These are phyloP conservation scores for Chlorella ohadii DNA, from an alignment of 139 green algal genomes.

Conservation along the genomic window DNA sequence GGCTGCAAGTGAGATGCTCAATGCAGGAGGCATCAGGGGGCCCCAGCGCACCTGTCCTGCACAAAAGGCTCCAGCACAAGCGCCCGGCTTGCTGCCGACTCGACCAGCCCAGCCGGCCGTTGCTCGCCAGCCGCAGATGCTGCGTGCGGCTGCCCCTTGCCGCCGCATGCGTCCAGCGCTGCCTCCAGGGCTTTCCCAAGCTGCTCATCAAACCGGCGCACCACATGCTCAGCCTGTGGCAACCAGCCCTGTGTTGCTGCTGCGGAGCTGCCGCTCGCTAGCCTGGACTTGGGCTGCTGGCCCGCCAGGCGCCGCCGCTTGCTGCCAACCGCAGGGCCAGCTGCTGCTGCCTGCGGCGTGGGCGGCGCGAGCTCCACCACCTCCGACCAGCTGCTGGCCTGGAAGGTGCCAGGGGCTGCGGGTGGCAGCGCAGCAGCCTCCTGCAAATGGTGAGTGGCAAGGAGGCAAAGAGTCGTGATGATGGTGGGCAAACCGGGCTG, in stretches of 20 bases:
- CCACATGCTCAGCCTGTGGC: slow-evolving; percentile 48
- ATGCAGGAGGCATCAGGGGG: too few relatives aligned
- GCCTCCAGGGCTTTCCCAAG: slow-evolving; percentile 53
- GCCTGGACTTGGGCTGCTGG: not conserved
- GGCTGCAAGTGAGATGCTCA: not conserved
- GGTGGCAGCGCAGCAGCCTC: slow-evolving; percentile 5
- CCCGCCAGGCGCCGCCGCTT: slow-evolving; percentile 6
- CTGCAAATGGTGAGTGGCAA: not conserved
- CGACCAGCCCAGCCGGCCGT: not conserved
- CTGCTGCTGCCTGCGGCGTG: not conserved
- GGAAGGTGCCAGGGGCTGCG: not conserved
- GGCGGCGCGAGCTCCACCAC: slow-evolving; percentile 25
- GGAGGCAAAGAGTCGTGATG: too few relatives aligned
- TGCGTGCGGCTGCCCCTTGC: not conserved
- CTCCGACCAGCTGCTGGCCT: slow-evolving; percentile 1
- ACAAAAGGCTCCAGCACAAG: slow-evolving; percentile 69
- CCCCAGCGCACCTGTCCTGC: slow-evolving; percentile 54
- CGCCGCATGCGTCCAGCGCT: slow-evolving; percentile 59
- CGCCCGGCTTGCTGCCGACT: slow-evolving; percentile 38
- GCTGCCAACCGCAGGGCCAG: not conserved
- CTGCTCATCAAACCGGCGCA: slow-evolving; percentile 58
- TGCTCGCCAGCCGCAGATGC: slow-evolving; percentile 1
- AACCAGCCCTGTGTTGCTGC: slow-evolving; percentile 32
- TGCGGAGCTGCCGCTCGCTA: not conserved
- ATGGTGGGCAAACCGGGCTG: not conserved